phyloP scores from a whole-genome alignment of 2,329 filamentous ascomycete species.

The Venturia aucupariae region DNA sequence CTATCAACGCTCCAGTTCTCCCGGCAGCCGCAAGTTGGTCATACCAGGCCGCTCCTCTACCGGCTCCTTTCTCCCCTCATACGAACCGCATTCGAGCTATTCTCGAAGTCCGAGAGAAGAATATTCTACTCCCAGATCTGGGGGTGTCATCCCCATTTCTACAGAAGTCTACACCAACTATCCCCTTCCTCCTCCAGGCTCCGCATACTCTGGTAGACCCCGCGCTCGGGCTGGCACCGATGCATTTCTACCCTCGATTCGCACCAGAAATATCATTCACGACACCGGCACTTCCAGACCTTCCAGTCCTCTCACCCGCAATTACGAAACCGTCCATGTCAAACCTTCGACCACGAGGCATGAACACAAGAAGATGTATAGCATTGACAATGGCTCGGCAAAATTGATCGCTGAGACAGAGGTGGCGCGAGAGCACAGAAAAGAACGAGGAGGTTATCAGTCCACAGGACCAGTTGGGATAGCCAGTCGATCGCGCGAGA shows the following conservation, averaged over 20 bases:
- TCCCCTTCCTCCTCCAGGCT: conserved; percentile 16
- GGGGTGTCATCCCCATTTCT: conserved; percentile 15
- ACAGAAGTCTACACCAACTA: conserved; percentile 14
- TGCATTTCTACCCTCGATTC: conserved; percentile 20
- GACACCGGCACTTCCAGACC: conserved; percentile 24
- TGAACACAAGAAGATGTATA: conserved; percentile 29
- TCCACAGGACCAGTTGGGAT: not conserved
- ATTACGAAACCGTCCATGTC: conserved; percentile 29
- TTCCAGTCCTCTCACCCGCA: conserved; percentile 32
- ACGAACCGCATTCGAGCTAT: conserved; percentile 10
- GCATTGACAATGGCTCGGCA: conserved; percentile 35
- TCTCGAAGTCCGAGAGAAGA: conserved; percentile 7
- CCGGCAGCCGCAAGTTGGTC: conserved; percentile 12
- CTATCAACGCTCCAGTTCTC: conserved; percentile 14
- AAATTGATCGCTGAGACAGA: conserved; percentile 31
- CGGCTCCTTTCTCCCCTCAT: conserved; percentile 8
- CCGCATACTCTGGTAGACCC: conserved; percentile 36
- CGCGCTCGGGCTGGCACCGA: conserved; percentile 25
- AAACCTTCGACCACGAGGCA: conserved; percentile 23
- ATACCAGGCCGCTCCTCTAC: conserved; percentile 14
- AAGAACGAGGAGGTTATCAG: conserved; percentile 9
- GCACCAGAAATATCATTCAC: conserved; percentile 27
- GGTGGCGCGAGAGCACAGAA: conserved; percentile 24
- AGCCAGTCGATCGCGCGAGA: conserved; percentile 20
- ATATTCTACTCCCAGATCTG: conserved; percentile 2